These are phyloP conservation scores for Leccinum variicolor DNA, from an alignment of 768 basidiomycete genomes.

Conservation along the genomic window DNA sequence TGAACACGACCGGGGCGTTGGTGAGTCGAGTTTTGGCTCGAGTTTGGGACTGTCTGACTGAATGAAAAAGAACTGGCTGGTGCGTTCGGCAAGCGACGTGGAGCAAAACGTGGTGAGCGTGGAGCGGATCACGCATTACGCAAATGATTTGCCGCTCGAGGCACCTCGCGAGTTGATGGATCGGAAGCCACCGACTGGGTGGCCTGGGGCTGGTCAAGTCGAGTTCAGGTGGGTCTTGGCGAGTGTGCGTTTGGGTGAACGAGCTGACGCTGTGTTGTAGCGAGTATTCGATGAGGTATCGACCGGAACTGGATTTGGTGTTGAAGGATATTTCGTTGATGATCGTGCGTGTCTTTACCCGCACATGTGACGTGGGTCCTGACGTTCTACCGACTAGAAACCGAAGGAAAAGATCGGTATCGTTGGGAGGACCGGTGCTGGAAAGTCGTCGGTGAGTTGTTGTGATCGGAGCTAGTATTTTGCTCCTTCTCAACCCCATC, in stretches of 20 bases:
- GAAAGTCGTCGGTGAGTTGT: conserved; percentile 65
- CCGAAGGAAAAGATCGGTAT: conserved; percentile 89
- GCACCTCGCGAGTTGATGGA: conserved; percentile 69
- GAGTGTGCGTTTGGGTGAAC: background rate
- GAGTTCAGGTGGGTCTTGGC: conserved; percentile 58
- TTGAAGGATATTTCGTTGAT: conserved; percentile 70
- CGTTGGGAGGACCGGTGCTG: conserved; percentile 77
- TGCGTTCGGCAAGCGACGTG: conserved; percentile 80
- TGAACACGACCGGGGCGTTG: conserved; percentile 79
- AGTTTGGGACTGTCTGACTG: background rate
- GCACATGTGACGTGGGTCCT: background rate
- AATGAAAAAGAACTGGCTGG: conserved; percentile 66
- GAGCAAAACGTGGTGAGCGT: conserved; percentile 90
- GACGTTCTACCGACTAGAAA: conserved; percentile 40
- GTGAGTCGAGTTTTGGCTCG: conserved; percentile 37
- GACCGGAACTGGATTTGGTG: conserved; percentile 75
- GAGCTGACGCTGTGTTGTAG: conserved; percentile 31
- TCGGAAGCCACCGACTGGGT: conserved; percentile 47
- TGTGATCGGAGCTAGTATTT: background rate
- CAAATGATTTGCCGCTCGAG: conserved; percentile 61
- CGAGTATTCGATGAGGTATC: conserved; percentile 74
- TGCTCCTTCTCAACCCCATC: background rate
- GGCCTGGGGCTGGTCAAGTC: conserved; percentile 75
- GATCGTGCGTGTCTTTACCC: conserved; percentile 44
- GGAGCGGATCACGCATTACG: conserved; percentile 84